Evolutionary conservation across 176 grass and related monocot genomes (phyloP), one percentile per base, ranked within the genome.

Genomic region (Typha latifolia): DNA sequence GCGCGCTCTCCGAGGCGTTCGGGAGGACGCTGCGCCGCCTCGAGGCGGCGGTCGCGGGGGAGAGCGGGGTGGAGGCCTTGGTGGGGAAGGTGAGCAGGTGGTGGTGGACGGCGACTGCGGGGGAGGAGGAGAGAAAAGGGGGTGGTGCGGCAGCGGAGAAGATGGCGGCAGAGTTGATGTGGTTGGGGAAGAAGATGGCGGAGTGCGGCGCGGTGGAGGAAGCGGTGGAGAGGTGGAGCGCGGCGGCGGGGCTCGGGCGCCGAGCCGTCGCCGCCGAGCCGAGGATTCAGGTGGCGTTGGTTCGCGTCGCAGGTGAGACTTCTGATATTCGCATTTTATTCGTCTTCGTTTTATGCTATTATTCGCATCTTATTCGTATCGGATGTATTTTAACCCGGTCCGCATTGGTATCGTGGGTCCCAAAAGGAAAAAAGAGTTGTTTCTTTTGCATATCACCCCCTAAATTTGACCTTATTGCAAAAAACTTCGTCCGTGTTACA

Each of bases 171-270:
- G 92, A 96, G 80, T 74, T 85, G 24, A 59, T 96, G 21, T 96
- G 92, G 88, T 68, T 96, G 8, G 80, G 71, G 18, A 76, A 89
- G 66, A 96, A 96, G 84, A 91, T 96, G 84, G 66, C 71, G 23
- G 88, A 73, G 72, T 82, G 67, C 72, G 80, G 80, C 37, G 88
- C 62, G 2, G 82, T 76, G 0, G 14, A 20, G 47, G 92, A 89
- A 26, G 88, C 80, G 0, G 74, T 82, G 14, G 72, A 48, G 50
- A 78, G 62, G 69, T 96, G 90, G 77, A 80, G 88, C 29, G 63
- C 47, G 12, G 85, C 85, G 1, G 49, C 66, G 20, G 56, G 62
- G 14, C 88, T 96, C 47, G 87, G 82, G 11, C 61, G 61, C 27
- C 69, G 66, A 26, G 75, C 88, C 29, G 63, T 96, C 52, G 32